These are phyloP conservation scores for Ophiostoma sp. DNA, from an alignment of 2,329 filamentous ascomycete species.

Conservation along the genomic window DNA sequence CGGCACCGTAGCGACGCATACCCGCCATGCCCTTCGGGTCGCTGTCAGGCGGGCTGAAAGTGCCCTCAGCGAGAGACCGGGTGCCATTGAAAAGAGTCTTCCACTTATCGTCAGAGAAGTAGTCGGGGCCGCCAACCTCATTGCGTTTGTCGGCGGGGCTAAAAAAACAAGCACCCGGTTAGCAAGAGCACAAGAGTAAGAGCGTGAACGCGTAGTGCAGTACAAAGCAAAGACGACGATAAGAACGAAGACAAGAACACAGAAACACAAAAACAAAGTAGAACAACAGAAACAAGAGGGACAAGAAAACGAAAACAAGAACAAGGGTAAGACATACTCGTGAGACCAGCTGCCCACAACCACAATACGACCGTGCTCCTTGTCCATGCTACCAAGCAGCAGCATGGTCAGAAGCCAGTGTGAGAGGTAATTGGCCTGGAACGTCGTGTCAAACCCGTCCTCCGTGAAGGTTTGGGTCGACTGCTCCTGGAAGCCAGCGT, in stretches of 20 bases:
- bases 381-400: slow-evolving; percentile 39
- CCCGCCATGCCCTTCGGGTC: slow-evolving; percentile 32
- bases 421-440: slow-evolving; percentile 38
- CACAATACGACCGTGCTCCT: slow-evolving; percentile 37
- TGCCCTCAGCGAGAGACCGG: slow-evolving; percentile 34
- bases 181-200: slow-evolving; percentile 25
- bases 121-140: slow-evolving; percentile 26
- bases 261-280: background rate
- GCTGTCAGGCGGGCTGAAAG: slow-evolving; percentile 32
- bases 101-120: slow-evolving; percentile 31
- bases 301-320: background rate
- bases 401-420: slow-evolving; percentile 39
- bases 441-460: slow-evolving; percentile 39
- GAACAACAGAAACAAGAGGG: background rate
- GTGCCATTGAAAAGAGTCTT: slow-evolving; percentile 33
- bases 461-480: slow-evolving; percentile 34
- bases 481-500: slow-evolving; percentile 33
- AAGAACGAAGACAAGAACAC: background rate
- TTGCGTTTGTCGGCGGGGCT: slow-evolving; percentile 27
- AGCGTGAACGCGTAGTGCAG: background rate
- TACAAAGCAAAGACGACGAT: background rate
- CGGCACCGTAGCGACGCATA: slow-evolving; percentile 38
- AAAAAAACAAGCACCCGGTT: slow-evolving; percentile 23
- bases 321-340: slow-evolving; percentile 33
- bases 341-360: slow-evolving; percentile 38